phyloP scores from a whole-genome alignment of 208 protist species.

The Leishmania turanica region DNA sequence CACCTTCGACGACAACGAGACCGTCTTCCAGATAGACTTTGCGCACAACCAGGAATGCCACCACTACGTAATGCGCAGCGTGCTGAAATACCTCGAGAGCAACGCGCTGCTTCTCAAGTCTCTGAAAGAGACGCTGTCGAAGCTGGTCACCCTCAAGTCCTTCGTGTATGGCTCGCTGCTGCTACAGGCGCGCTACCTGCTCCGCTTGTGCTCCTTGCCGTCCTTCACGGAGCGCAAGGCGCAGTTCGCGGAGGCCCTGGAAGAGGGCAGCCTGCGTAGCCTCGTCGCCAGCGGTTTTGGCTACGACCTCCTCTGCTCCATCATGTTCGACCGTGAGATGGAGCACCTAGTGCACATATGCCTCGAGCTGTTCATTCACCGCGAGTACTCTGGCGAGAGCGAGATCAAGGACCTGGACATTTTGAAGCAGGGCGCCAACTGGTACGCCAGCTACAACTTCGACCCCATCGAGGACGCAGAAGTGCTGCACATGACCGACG shows the following conservation, averaged over 20 bases:
- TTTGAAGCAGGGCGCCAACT: conserved; percentile 46
- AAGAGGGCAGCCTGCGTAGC: conserved; percentile 48
- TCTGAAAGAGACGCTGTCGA: conserved; percentile 48
- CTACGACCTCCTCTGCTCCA: conserved; percentile 72
- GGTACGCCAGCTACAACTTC: conserved; percentile 69
- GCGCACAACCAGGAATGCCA: conserved; percentile 79
- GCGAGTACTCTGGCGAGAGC: conserved; percentile 78
- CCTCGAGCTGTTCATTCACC: conserved; percentile 78
- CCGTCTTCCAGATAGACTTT: conserved; percentile 70
- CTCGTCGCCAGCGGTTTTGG: conserved; percentile 67
- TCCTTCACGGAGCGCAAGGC: conserved; percentile 80
- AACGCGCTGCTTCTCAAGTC: conserved; percentile 70
- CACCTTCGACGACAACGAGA: conserved; percentile 31
- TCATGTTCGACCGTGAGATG: conserved; percentile 81
- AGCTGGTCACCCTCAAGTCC: conserved; percentile 54
- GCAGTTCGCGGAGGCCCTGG: conserved; percentile 55
- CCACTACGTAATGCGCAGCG: conserved; percentile 59
- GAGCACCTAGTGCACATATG: conserved; percentile 73
- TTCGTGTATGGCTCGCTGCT: conserved; percentile 62
- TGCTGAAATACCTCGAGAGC: conserved; percentile 61
- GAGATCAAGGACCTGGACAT: conserved; percentile 67
- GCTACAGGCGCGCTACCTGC: conserved; percentile 70
- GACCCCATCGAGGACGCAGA: conserved; percentile 53
- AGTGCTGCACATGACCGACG: conserved; percentile 24
- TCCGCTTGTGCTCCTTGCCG: conserved; percentile 71